Base-by-base conservation (phyloP, 2,329 filamentous ascomycete species). In the Aspergillus unguis region DNA sequence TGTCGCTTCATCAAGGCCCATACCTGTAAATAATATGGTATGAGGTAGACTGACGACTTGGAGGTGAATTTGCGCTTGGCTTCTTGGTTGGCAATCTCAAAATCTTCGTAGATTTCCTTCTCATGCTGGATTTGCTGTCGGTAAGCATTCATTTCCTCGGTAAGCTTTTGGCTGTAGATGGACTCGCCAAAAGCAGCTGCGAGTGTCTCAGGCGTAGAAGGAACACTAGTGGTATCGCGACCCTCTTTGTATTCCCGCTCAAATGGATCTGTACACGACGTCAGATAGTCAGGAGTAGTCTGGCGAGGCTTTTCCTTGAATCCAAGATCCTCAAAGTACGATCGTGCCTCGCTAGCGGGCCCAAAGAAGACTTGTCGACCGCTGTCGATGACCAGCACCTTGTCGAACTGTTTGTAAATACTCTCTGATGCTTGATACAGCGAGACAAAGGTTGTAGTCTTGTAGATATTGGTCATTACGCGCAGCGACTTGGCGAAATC, bases 341-440 rank as follows among this genome's bases (percentile, higher is more conserved):
- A 71, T 27, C 87, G 79, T 1, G 89, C 89, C 57, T 88, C 82
- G 1, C 77, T 70, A 0, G 82, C 74, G 0, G 85, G 85, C 1
- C 89, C 89, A 54, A 88, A 91, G 72, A 85, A 94, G 32, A 89
- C 86, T 66, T 54, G 36, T 28, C 80, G 82, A 2, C 89, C 89
- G 37, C 82, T 80, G 56, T 92, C 87, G 50, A 94, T 88, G 33
- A 92, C 86, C 63, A 95, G 75, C 9, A 94, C 88, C 70, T 92
- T 94, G 75, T 95, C 89, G 56, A 92, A 92, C 32, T 85, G 82
- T 25, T 78, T 78, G 72, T 89, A 92, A 56, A 92, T 90, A 62
- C 84, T 90, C 71, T 94, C 88, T 0, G 86, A 90, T 0, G 88
- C 89, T 66, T 95, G 90, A 69, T 95, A 95, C 0, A 95, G 76